phyloP scores from a whole-genome alignment of 108 stramenopile genomes.

The Skeletonema potamos region DNA sequence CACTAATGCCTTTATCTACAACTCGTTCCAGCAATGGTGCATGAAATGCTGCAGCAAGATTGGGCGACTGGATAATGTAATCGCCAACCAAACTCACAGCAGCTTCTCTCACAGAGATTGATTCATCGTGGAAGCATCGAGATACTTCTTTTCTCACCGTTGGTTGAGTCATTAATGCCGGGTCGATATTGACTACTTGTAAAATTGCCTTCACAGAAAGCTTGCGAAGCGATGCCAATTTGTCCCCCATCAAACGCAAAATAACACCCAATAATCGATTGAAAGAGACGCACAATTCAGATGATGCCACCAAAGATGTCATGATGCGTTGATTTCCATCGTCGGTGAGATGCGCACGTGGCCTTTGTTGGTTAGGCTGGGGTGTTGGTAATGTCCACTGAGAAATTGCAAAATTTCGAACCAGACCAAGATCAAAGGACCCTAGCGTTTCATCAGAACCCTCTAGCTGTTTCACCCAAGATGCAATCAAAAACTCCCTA shows the following conservation, averaged over 20 bases:
- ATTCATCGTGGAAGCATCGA: conserved; percentile 84
- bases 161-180: conserved; percentile 73
- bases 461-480: conserved; percentile 59
- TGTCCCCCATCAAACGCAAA: conserved; percentile 74
- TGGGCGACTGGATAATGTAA: conserved; percentile 81
- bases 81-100: conserved; percentile 89
- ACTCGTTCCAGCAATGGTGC: conserved; percentile 74
- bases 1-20: conserved; percentile 84
- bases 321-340: conserved; percentile 76
- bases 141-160: conserved; percentile 72
- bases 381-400: conserved; percentile 44
- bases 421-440: conserved; percentile 37
- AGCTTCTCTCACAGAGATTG: conserved; percentile 93
- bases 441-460: conserved; percentile 15
- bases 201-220: conserved; percentile 80
- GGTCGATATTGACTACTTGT: conserved; percentile 74
- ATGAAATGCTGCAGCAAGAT: conserved; percentile 83
- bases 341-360: conserved; percentile 44
- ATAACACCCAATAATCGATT: conserved; percentile 67
- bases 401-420: conserved; percentile 45
- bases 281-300: conserved; percentile 61
- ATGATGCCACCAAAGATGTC: conserved; percentile 50
- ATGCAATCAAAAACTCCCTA: conserved; percentile 71
- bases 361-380: conserved; percentile 7
- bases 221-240: conserved; percentile 67